Evolutionary conservation across 257 asterid species (phyloP), one percentile per base, ranked within the genome.

Genomic region (Solanum clarkiae): DNA sequence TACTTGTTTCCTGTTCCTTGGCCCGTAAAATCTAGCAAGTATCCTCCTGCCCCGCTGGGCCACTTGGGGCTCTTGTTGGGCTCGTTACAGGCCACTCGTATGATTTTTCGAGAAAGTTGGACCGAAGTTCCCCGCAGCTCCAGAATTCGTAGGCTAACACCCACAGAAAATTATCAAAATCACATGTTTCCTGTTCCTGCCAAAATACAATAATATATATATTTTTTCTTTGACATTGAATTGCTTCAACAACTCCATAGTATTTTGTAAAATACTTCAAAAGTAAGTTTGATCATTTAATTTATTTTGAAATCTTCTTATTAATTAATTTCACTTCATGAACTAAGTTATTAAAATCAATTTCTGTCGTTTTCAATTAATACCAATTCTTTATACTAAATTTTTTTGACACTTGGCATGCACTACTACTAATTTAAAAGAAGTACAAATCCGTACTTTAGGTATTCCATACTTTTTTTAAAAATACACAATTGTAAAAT

Each of bases 41-140:
- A 4, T 36, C 6, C 6, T 36, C 6, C 42, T 4, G 6, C 42
- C 5, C 42, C 42, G 1, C 6, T 6, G 1, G 6, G 42, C 42
- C 6, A 36, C 42, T 5, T 36, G 42, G 6, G 42, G 0, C 6
- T 36, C 42, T 36, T 36, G 42, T 36, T 6, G 42, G 6, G 6
- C 42, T 36, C 42, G 6, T 36, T 5, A 36, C 42, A 36, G 6
- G 4, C 36, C 36, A 32, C 36, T 36, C 1, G 42, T 36, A 0
- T 36, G 6, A 36, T 36, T 4, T 36, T 36, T 36, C 6, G 42
- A 36, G 42, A 36, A 4, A 36, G 42, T 36, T 36, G 0, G 0
- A 4, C 6, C 42, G 42, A 0, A 36, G 5, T 0, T 1, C 42
- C 6, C 5, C 1, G 2, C 42, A 36, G 0, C 42, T 6, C 0